Base-by-base conservation (phyloP, 148 eudicot genomes). In the Tetragonia tetragonoides region DNA sequence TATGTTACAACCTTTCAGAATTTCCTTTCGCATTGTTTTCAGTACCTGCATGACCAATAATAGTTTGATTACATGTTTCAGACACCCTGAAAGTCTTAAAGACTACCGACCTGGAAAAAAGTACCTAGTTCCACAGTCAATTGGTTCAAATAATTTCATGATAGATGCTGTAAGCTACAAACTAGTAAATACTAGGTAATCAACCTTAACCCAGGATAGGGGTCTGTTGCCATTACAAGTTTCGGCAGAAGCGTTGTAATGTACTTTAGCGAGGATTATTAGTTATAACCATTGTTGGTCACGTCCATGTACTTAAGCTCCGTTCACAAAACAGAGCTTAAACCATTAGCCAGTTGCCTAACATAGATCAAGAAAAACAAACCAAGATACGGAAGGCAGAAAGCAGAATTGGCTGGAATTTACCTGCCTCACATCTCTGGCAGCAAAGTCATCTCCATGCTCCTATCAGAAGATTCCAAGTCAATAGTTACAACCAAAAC, bases 351-450 rank as follows among this genome's bases (percentile, higher is more conserved):
- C 20, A 37, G 41, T 46, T 44, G 60, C 53, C 42, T 42, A 49
- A 47, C 7, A 75, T 47, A 41, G n/a, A 44, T 23, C 38, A 59
- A n/a, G 24, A 53, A 67, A 53, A 16, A 38, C 20, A 38, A 15
- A 64, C 38, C 3, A 41, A 62, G 61, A 73, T 23, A 51, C 17
- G n/a, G 23, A 24, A 53, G 44, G 47, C 51, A 46, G 8, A 81
- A 59, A 18, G 28, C 39, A 17, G n/a, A 18, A 56, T 28, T 28
- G 16, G 18, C 10, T 66, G 61, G 37, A 53, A 38, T 69, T 77
- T 80, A 90, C 98, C 94, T 91, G 86, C 78, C 94, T 87, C 38
- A 87, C 98, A 75, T 91, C 98, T 79, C 86, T 88, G 53, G 78
- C 76, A 57, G 80, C 87, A 80, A 81, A 79, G 62, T 91, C 79